Evolutionary conservation across 2,329 filamentous ascomycete species (phyloP).

Genomic region (Aspergillus awamori): DNA sequence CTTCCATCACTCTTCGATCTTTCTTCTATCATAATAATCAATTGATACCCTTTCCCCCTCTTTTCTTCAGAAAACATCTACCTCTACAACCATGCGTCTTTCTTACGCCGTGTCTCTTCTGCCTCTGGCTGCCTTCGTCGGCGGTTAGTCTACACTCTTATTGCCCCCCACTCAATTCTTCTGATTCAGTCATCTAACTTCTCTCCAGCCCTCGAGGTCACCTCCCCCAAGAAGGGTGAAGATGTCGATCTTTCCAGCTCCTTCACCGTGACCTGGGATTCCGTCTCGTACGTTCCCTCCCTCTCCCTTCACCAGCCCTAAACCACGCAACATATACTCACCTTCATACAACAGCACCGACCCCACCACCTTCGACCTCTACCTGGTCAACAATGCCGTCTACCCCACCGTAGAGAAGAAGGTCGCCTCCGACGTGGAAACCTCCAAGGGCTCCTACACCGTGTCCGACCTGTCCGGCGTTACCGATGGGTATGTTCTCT

Average conservation of each 20-base stretch:
- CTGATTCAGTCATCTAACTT: neutral
- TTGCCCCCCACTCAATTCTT: neutral
- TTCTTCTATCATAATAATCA: neutral
- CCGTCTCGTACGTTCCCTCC: slow-evolving; percentile 33
- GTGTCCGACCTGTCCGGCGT: slow-evolving; percentile 33
- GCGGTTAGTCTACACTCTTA: slow-evolving; percentile 23
- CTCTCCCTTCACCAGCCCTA: neutral
- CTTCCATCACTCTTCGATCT: neutral
- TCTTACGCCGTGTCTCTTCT: slow-evolving; percentile 28
- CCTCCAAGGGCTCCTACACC: slow-evolving; percentile 40
- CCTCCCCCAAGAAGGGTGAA: slow-evolving; percentile 35
- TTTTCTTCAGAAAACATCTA: neutral
- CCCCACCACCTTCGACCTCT: slow-evolving; percentile 42
- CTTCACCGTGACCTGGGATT: slow-evolving; percentile 45
- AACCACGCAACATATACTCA: slow-evolving; percentile 1
- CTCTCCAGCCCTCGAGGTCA: slow-evolving; percentile 37
- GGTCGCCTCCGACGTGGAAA: slow-evolving; percentile 41
- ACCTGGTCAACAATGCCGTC: slow-evolving; percentile 44
- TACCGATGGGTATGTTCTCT: slow-evolving; percentile 25
- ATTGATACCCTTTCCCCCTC: neutral
- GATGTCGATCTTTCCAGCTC: slow-evolving; percentile 36
- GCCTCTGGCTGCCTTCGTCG: slow-evolving; percentile 33
- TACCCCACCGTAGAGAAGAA: slow-evolving; percentile 37
- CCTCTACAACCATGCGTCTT: slow-evolving; percentile 31
- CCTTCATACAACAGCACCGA: slow-evolving; percentile 36